Evolutionary conservation across 768 basidiomycete genomes (phyloP).

Genomic region (Sporobolomyces roseus): DNA sequence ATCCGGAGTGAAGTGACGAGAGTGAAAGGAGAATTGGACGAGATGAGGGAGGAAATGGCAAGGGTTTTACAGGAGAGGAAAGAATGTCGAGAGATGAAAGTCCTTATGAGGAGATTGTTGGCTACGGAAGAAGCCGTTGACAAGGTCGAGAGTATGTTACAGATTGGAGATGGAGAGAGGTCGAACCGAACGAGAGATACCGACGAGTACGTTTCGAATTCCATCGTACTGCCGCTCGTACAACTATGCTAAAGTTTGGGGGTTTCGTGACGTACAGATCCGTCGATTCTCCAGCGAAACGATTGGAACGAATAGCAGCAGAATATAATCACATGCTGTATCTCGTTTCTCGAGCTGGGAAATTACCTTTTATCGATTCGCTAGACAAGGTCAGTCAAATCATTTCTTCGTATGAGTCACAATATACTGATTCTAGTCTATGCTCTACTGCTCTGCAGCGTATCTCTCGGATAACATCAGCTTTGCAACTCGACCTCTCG

Average conservation of each 20-base stretch:
- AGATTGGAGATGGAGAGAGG: slow-evolving; percentile 23
- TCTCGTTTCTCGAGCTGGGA: slow-evolving; percentile 79
- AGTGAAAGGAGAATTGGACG: slow-evolving; percentile 54
- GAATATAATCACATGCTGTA: slow-evolving; percentile 93
- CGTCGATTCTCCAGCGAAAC: slow-evolving; percentile 55
- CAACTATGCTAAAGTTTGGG: no score
- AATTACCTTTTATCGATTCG: slow-evolving; percentile 73
- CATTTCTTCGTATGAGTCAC: slow-evolving; percentile 45
- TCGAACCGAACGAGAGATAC: slow-evolving; percentile 18
- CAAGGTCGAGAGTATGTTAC: slow-evolving; percentile 77
- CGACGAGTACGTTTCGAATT: slow-evolving; percentile 15
- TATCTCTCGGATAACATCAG: slow-evolving; percentile 75
- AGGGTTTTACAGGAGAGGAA: slow-evolving; percentile 72
- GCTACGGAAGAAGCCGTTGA: slow-evolving; percentile 88
- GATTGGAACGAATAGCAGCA: slow-evolving; percentile 72
- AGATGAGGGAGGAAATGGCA: slow-evolving; percentile 69
- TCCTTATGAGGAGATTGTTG: slow-evolving; percentile 76
- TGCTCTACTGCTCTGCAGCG: slow-evolving; percentile 55
- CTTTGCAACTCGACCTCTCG: slow-evolving; percentile 80
- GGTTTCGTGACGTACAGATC: no score
- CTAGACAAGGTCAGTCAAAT: slow-evolving; percentile 68
- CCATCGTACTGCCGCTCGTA: not conserved
- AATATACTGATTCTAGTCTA: not conserved
- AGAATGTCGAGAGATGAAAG: slow-evolving; percentile 78
- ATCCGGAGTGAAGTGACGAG: slow-evolving; percentile 68